Percentiles rank a stretch among this genome's conserved stretches.
phyloP scores from a whole-genome alignment of 805 yeast genomes.

The Cyberlindnera euphorbiiphila region DNA sequence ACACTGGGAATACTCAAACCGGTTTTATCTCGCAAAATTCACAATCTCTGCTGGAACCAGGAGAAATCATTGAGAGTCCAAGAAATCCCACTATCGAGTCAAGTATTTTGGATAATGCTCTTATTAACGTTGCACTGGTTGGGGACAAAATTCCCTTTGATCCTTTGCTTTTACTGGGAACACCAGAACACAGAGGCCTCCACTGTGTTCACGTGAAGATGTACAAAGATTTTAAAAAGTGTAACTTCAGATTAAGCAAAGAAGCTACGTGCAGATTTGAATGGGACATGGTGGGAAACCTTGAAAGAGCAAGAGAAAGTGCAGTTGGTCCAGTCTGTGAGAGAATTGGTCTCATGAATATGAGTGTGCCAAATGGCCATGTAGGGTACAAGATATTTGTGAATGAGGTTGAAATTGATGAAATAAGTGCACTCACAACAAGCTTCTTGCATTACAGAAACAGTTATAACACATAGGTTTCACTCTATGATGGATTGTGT shows the following conservation, averaged over 20 bases:
- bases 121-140: constrained; percentile 2
- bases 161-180: neutral
- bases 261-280: neutral
- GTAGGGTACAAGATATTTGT: constrained; percentile 7
- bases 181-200: neutral
- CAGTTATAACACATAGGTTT: neutral
- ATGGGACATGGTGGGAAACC: constrained; percentile 23
- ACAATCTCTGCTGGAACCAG: too few relatives aligned
- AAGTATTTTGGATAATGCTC: constrained; percentile 4
- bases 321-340: neutral
- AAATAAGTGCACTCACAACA: constrained; percentile 12
- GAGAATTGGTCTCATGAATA: neutral
- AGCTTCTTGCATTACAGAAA: constrained; percentile 16
- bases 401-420: constrained; percentile 17
- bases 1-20: too few relatives aligned
- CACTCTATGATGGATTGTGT: too few relatives aligned
- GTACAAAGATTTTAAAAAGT: neutral
- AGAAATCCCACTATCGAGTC: constrained; percentile 1
- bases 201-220: constrained; percentile 4
- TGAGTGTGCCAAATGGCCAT: neutral
- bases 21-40: too few relatives aligned
- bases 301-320: constrained; percentile 13
- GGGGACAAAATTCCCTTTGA: neutral
- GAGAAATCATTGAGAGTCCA: neutral
- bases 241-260: constrained; percentile 8